These are phyloP conservation scores for Pelargonium nanum DNA, from an alignment of 345 rosid genomes.

Conservation along the genomic window DNA sequence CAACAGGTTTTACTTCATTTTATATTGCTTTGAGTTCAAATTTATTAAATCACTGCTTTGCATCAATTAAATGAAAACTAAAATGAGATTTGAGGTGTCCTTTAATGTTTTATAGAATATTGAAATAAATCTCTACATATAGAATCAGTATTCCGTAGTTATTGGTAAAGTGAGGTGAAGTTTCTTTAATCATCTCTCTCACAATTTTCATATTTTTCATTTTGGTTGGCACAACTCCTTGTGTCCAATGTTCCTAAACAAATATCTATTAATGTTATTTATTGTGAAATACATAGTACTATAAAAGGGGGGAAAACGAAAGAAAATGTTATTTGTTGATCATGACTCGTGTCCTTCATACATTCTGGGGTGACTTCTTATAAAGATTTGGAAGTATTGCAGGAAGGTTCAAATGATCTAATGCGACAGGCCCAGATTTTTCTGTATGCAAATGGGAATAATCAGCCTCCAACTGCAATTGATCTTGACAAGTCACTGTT, in stretches of 20 bases:
- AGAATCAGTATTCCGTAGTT: not conserved
- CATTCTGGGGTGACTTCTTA: conserved; percentile 2
- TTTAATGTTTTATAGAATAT: not conserved
- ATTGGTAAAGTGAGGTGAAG: not conserved
- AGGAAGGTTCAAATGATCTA: conserved; percentile 60
- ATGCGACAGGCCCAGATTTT: conserved; percentile 70
- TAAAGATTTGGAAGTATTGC: conserved; percentile 18
- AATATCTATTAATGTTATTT: no score
- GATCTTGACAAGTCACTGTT: conserved; percentile 72
- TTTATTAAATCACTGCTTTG: not conserved
- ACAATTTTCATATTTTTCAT: no score
- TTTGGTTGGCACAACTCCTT: no score
- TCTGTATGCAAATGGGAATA: conserved; percentile 69
- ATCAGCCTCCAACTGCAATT: conserved; percentile 74
- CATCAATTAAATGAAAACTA: not conserved
- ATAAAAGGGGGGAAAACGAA: no score
- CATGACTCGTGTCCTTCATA: not conserved
- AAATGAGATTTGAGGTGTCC: not conserved
- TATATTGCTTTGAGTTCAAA: not conserved
- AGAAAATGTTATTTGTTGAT: not conserved
- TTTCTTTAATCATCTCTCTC: no score
- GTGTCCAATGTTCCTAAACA: no score
- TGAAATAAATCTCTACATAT: not conserved
- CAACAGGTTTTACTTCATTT: conserved; percentile 32
- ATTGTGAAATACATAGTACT: no score